Evolutionary conservation across 306 rosid genomes (phyloP).

Genomic region (Sindora glabra): DNA sequence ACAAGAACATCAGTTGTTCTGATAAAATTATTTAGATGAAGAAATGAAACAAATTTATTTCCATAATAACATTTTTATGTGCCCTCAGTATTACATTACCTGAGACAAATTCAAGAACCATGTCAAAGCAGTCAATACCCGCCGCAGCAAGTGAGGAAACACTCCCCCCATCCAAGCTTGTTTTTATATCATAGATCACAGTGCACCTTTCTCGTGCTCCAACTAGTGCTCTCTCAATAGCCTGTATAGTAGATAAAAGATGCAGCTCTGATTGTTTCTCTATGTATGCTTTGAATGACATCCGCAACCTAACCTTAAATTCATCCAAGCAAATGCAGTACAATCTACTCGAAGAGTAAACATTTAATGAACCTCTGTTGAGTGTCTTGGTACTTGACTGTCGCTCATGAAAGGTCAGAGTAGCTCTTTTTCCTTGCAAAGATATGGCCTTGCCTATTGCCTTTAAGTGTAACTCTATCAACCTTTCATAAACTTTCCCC

Average conservation of each 20-base stretch:
- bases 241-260: constrained; percentile 59
- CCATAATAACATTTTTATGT: constrained; percentile 4
- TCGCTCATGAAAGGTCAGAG: constrained; percentile 58
- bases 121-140: constrained; percentile 73
- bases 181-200: constrained; percentile 45
- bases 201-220: constrained; percentile 55
- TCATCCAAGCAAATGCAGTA: constrained; percentile 44
- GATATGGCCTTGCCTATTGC: constrained; percentile 73
- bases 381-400: constrained; percentile 59
- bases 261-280: constrained; percentile 63
- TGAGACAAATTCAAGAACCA: constrained; percentile 78
- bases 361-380: constrained; percentile 33
- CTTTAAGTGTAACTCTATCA: constrained; percentile 56
- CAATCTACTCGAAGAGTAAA: constrained; percentile 34
- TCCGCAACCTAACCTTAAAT: constrained; percentile 58
- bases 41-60: neutral
- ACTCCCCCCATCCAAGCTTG: constrained; percentile 52
- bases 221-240: constrained; percentile 72
- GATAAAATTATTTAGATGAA: neutral
- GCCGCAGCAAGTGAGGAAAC: constrained; percentile 66
- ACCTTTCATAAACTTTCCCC: constrained; percentile 39
- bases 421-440: constrained; percentile 75
- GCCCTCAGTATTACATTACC: constrained; percentile 38
- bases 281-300: constrained; percentile 58
- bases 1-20: constrained; percentile 8